Percentiles rank a stretch among this genome's conserved stretches.
These are phyloP conservation scores for Tricholoma matsutake DNA, from an alignment of 768 basidiomycete species.

Conservation along the genomic window DNA sequence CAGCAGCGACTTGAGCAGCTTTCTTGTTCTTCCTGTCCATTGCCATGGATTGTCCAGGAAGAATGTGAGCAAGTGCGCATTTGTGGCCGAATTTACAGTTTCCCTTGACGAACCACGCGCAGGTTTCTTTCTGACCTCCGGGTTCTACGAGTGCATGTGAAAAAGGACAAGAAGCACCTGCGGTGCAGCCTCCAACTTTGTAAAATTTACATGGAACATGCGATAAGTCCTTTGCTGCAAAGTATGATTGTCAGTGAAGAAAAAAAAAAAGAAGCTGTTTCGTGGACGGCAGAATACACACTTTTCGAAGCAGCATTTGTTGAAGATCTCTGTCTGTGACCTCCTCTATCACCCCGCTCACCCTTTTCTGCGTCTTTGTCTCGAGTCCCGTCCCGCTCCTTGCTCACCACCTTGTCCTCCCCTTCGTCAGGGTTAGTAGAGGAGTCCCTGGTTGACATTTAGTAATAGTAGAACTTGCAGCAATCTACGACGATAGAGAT, in stretches of 20 bases:
- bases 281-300: constrained; percentile 7
- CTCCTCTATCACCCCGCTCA: constrained; percentile 17
- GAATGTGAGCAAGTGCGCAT: constrained; percentile 91
- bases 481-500: not conserved
- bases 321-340: constrained; percentile 18
- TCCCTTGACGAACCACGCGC: constrained; percentile 92
- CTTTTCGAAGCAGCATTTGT: constrained; percentile 18
- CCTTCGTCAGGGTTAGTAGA: constrained; percentile 18
- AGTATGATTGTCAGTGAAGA: not conserved
- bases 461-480: not conserved
- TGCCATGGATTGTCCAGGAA: constrained; percentile 90
- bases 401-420: constrained; percentile 10
- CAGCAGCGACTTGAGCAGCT: constrained; percentile 69
- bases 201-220: constrained; percentile 99
- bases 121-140: constrained; percentile 75
- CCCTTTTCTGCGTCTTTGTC: constrained; percentile 19
- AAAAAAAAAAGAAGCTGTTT: constrained; percentile 1
- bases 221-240: constrained; percentile 74
- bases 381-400: constrained; percentile 8
- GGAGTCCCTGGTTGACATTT: constrained; percentile 20
- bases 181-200: constrained; percentile 91
- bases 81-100: constrained; percentile 72
- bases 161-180: constrained; percentile 94
- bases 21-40: constrained; percentile 99
- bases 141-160: constrained; percentile 75